Base-by-base conservation (phyloP, 2,329 filamentous ascomycete species). In the Lachnellula suecica region DNA sequence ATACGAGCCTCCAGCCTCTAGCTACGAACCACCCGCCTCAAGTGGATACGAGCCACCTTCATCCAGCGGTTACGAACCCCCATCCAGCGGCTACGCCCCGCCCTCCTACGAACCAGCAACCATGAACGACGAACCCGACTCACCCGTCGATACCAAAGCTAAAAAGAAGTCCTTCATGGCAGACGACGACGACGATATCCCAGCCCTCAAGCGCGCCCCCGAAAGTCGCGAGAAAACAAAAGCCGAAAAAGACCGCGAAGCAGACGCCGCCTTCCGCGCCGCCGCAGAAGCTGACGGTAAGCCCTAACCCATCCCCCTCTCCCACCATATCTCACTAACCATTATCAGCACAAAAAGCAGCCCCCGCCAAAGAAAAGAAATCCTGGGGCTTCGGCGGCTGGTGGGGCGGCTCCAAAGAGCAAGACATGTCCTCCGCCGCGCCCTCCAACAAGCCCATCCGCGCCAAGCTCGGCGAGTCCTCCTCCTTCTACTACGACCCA, bases 401-500 rank as follows among this genome's bases (percentile, higher is more conserved):
- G 91, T 95, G 96, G 56, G 83, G 84, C 63, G 58, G 61, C 57
- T 82, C 84, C 63, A 85, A 88, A 68, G 82, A 19, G 13, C 37
- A 19, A 15, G 62, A 63, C 23, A 53, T 53, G 15, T 31, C 71
- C 23, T 62, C n/a, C n/a, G n/a, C n/a, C n/a, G n/a, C 72, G 7
- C 68, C 71, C n/a, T 69, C 76, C 4, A 79, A 78, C 66, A 87
- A 87, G 24, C 83, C 92, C n/a, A 89, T 97, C 69, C 85, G 83
- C 62, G 94, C 95, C 57, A 99, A 99, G 66, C 81, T 99, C 8
- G 95, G 93, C 56, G 95, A 99, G 70, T 84, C 94, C 66, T 96
- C 84, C 70, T 91, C 85, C 42, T 97, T 99, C 71, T 87, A 93
- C 61, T 99, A 94, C 65, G 94, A 99, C 66, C 88, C 91, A 2